Base-by-base conservation (phyloP, 1,284 basidiomycete species). In the Gastroboletus turbinatus region DNA sequence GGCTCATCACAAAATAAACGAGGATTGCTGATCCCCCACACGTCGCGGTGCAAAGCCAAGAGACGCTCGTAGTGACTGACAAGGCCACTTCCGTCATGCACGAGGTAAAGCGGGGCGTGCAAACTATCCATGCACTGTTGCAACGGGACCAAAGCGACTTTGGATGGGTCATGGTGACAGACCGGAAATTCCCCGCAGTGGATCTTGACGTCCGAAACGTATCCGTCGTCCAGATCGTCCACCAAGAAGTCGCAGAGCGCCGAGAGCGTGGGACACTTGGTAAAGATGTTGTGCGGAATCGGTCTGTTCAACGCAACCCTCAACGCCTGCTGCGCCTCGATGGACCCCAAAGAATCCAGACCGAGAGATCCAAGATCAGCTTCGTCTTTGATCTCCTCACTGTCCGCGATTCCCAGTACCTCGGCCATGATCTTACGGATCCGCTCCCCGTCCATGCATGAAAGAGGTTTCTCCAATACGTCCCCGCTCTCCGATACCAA, bases 61-160 rank as follows among this genome's bases (percentile, higher is more conserved):
- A 90, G 70, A 7, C 74, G 76, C 44, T 76, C 66, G 58, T 86
- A 87, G 44, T 80, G 78, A 45, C 74, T 73, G 8, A 79, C 71
- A 16, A 86, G 65, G 0, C 88, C 88, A 59, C 84, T 86, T 5
- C 88, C 88, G 60, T 90, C 88, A 62, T 90, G 87, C 14, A 90
- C 75, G 21, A 90, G 76, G 55, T 87, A 79, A 5, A 90, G 73
- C 6, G 85, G 85, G 0, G 68, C 55, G 0, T 54, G 50, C 8
- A 58, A 57, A 2, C 59, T 49, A 0, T 55, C 56, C 1, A 50
- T 54, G 11, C 67, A 64, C 19, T 60, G 66, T 55, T 84, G 84
- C 43, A 86, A 45, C 6, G 54, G 39, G 13, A 59, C 55, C 0
- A 66, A 25, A 21, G 10, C 29, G 4, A 23, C 39, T 0, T 60